Conservation (phyloP, 2,329 filamentous ascomycete species). For the Botryotinia globosa region DNA sequence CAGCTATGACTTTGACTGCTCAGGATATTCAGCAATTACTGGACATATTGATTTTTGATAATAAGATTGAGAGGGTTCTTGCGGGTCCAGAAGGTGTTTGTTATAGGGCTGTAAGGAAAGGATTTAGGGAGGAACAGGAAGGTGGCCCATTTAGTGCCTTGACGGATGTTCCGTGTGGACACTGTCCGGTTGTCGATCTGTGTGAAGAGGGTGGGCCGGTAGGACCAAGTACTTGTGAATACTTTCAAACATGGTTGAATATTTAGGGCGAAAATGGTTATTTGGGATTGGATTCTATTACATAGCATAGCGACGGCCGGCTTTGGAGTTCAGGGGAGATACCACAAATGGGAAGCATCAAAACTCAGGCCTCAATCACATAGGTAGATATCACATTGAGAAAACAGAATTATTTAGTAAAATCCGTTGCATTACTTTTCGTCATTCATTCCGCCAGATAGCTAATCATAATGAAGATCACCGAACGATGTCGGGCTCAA, state of each 20-base stretch:
- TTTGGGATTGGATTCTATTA: conserved; percentile 22
- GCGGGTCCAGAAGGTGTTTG: conserved; percentile 35
- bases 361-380: neutral
- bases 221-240: conserved; percentile 84
- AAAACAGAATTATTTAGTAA: conserved; percentile 20
- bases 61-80: conserved; percentile 66
- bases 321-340: conserved; percentile 37
- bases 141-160: conserved; percentile 47
- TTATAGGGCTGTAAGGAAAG: conserved; percentile 39
- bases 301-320: conserved; percentile 36
- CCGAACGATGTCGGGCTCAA: conserved; percentile 21
- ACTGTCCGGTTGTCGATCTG: conserved; percentile 88
- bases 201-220: conserved; percentile 90
- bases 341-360: conserved; percentile 26
- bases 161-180: conserved; percentile 85
- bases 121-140: conserved; percentile 39
- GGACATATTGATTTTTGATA: conserved; percentile 86
- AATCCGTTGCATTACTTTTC: conserved; percentile 19
- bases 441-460: conserved; percentile 18
- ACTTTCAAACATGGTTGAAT: conserved; percentile 82
- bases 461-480: conserved; percentile 18
- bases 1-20: conserved; percentile 66
- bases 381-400: neutral
- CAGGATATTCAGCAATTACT: conserved; percentile 81
- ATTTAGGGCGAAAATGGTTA: conserved; percentile 4